phyloP scores from a whole-genome alignment of 345 rosid genomes.

The Citrus medica region DNA sequence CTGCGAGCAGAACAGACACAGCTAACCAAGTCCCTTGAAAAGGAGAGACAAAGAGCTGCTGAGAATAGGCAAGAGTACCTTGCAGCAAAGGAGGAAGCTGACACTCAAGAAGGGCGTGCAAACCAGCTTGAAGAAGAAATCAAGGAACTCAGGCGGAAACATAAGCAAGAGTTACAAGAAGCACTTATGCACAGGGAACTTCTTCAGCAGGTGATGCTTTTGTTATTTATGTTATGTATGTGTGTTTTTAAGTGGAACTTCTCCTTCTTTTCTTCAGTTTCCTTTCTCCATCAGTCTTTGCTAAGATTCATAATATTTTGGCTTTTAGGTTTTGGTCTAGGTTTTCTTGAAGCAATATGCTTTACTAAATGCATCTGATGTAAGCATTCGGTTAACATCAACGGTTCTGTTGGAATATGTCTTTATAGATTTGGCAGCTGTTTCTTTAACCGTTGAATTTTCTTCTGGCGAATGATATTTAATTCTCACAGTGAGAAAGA shows the following conservation, averaged over 20 bases:
- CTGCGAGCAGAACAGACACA: slow-evolving; percentile 95
- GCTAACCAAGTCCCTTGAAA: slow-evolving; percentile 88
- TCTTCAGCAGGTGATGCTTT: slow-evolving; percentile 69
- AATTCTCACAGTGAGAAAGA: background rate
- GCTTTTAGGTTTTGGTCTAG: slow-evolving; percentile 1
- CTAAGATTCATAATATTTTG: background rate
- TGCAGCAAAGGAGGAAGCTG: slow-evolving; percentile 97
- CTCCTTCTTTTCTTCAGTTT: background rate
- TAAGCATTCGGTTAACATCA: background rate
- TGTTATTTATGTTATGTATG: background rate
- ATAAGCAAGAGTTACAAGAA: slow-evolving; percentile 92
- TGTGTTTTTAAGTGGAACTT: background rate
- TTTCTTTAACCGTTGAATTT: background rate
- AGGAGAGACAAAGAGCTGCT: slow-evolving; percentile 98
- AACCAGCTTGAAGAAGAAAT: slow-evolving; percentile 84
- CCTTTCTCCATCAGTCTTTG: background rate
- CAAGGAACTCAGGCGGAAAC: slow-evolving; percentile 70
- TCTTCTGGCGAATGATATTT: background rate
- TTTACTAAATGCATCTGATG: slow-evolving; percentile 1
- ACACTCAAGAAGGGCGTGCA: slow-evolving; percentile 88
- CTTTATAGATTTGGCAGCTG: background rate
- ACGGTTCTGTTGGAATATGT: background rate
- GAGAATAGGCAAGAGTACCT: slow-evolving; percentile 96
- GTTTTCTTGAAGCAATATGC: background rate
- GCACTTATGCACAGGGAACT: slow-evolving; percentile 69